Percentiles rank a stretch among this genome's conserved stretches.
phyloP scores from a whole-genome alignment of 441 rosid genomes.

The Erodium moschatum region DNA sequence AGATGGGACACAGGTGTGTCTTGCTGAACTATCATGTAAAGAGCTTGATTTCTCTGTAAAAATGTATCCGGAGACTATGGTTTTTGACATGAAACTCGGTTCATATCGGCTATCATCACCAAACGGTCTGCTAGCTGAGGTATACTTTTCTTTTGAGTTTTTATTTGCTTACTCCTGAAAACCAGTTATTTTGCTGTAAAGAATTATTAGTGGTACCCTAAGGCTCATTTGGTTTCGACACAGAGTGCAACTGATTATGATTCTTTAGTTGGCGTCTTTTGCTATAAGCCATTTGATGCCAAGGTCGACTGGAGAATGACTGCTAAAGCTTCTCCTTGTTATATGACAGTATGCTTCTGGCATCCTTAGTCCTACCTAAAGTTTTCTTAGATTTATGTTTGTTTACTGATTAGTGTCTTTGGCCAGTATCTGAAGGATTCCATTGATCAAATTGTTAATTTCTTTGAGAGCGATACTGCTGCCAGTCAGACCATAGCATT shows the following conservation, averaged over 20 bases:
- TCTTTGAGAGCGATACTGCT: constrained; percentile 72
- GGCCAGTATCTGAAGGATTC: constrained; percentile 92
- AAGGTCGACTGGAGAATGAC: constrained; percentile 97
- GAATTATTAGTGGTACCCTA: constrained; percentile 18
- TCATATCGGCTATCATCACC: constrained; percentile 92
- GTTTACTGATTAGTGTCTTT: constrained; percentile 32
- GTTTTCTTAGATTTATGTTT: constrained; percentile 13
- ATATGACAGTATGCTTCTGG: constrained; percentile 66
- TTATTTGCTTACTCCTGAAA: constrained; percentile 3
- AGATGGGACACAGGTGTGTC: constrained; percentile 50
- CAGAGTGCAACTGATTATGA: constrained; percentile 82
- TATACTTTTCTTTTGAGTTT: constrained; percentile 21
- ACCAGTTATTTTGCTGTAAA: constrained; percentile 16
- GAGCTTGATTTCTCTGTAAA: constrained; percentile 67
- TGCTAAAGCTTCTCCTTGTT: constrained; percentile 96
- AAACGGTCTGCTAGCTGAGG: constrained; percentile 89
- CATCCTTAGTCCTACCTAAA: constrained; percentile 15
- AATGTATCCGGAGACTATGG: constrained; percentile 90
- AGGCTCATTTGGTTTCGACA: constrained; percentile 24
- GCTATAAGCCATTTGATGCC: constrained; percentile 91
- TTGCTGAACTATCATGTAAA: constrained; percentile 91
- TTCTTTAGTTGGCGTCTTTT: constrained; percentile 74
- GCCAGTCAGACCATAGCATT: constrained; percentile 87
- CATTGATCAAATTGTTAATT: constrained; percentile 59
- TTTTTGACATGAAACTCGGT: constrained; percentile 74